phyloP scores from a whole-genome alignment of 1,284 basidiomycete genomes.

The Termitomyces sp. region DNA sequence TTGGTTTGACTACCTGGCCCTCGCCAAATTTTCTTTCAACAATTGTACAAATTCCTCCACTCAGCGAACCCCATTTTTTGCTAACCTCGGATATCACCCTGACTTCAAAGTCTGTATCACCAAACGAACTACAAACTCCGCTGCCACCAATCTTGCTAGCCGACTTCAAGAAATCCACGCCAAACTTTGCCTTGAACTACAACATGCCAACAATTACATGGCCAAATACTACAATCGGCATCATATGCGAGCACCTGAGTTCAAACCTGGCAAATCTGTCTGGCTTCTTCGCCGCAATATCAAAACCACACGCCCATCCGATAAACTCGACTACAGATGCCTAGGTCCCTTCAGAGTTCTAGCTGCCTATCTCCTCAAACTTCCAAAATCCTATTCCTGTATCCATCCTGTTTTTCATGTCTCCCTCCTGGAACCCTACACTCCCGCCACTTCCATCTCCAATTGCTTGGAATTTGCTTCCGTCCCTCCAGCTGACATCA shows the following conservation, averaged over 20 bases:
- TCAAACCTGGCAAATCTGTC: too few relatives aligned
- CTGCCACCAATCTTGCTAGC: too few relatives aligned
- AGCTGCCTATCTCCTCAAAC: constrained; percentile 24
- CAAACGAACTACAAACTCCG: too few relatives aligned
- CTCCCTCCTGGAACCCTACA: not conserved
- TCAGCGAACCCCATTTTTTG: not conserved
- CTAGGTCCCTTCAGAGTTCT: constrained; percentile 36
- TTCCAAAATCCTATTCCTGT: constrained; percentile 21
- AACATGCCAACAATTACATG: too few relatives aligned
- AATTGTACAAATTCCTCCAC: constrained; percentile 22
- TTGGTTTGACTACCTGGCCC: constrained; percentile 38
- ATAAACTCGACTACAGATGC: constrained; percentile 33
- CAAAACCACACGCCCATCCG: constrained; percentile 31
- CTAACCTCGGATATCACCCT: too few relatives aligned
- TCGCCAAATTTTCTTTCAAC: constrained; percentile 27
- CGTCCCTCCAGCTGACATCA: not conserved
- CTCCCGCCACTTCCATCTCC: not conserved
- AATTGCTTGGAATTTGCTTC: not conserved
- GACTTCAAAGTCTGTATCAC: too few relatives aligned
- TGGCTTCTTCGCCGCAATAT: not conserved
- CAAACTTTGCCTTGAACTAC: too few relatives aligned
- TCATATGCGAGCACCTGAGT: too few relatives aligned
- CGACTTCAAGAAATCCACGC: too few relatives aligned
- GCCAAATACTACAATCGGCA: too few relatives aligned
- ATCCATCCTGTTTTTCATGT: constrained; percentile 28